Evolutionary conservation across 768 basidiomycete species (phyloP), one percentile per base, ranked within the genome.

Genomic region (Pulveroboletus ravenelii): DNA sequence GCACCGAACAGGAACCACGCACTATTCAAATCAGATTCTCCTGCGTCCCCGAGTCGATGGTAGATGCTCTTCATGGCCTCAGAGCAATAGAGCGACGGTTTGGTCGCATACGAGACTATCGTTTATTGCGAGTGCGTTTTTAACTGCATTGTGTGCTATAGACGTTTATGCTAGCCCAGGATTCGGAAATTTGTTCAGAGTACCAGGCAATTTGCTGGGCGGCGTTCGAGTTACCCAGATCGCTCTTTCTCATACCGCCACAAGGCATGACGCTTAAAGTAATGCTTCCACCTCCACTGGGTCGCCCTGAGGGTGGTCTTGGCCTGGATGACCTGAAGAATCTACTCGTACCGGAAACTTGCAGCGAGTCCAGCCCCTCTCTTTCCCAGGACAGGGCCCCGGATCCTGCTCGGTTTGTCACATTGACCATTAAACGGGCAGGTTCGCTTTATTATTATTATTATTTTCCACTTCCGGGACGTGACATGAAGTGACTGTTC

Each of bases 71-170:
- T 8, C 70, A 77, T 41, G 70, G 82, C 41, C 60, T 85, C 48
- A 75, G 78, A 41, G 77, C 73, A 8, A 56, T 85, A 27, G 84
- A 87, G 66, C 72, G 72, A 15, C 75, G 72, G 47, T 81, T 76
- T 62, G 81, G 81, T 13, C 64, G 70, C 9, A 58, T 82, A 31
- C 62, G 70, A 25, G 76, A 78, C 46, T 78, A 70, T 41, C 62
- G 65, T 39, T 68, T 76, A 36, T 52, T 63, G 30, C 70, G 72
- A 66, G 80, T 79, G 57, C 18, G 70, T 64, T 23, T 39, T 31
- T 7, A 27, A 1, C 25, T n/a, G 7, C 13, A 2, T 17, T 0
- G 12, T 27, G 34, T 30, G 29, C 41, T 15, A 39, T 13, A 1
- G 10, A 20, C 41, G 4, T 55, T 66, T 15, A 54, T 25, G 5